Conservation (phyloP, 2,329 filamentous ascomycete genomes). For the Fusarium sp. region DNA sequence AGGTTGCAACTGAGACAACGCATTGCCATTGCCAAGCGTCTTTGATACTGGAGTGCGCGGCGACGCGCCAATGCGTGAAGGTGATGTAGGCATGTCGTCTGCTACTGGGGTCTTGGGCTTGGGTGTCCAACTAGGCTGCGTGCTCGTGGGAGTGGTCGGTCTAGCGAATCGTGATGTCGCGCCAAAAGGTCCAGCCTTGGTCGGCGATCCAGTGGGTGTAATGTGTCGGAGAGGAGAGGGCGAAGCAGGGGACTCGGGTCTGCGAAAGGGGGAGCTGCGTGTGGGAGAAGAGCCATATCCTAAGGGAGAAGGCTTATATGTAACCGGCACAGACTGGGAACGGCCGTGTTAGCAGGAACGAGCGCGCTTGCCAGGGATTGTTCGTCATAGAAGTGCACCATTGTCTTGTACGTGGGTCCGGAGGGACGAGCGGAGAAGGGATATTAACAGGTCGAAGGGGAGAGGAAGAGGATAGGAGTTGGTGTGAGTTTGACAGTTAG, state of each 20-base stretch:
- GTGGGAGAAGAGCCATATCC: constrained; percentile 74
- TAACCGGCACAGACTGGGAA: constrained; percentile 63
- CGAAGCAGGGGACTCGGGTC: constrained; percentile 72
- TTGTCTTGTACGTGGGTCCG: constrained; percentile 48
- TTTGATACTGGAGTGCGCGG: constrained; percentile 49
- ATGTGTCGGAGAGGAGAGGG: constrained; percentile 74
- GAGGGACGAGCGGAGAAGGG: constrained; percentile 31
- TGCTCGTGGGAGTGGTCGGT: constrained; percentile 54
- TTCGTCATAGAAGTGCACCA: constrained; percentile 48
- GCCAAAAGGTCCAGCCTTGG: constrained; percentile 54
- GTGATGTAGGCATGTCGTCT: constrained; percentile 38
- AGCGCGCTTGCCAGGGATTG: constrained; percentile 38
- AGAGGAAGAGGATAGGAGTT: constrained; percentile 5
- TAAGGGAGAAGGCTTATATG: constrained; percentile 78
- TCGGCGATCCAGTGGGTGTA: constrained; percentile 73
- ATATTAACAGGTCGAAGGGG: constrained; percentile 35
- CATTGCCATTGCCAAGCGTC: constrained; percentile 60
- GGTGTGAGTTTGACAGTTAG: constrained; percentile 13
- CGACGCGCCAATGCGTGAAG: constrained; percentile 50
- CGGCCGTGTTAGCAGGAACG: constrained; percentile 44
- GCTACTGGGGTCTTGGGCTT: constrained; percentile 44
- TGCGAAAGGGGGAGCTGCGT: constrained; percentile 73
- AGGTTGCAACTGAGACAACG: constrained; percentile 80
- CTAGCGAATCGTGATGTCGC: constrained; percentile 52
- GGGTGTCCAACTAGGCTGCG: constrained; percentile 52